phyloP scores from a whole-genome alignment of 352 stramenopile genomes.

The Phytophthora meadii region DNA sequence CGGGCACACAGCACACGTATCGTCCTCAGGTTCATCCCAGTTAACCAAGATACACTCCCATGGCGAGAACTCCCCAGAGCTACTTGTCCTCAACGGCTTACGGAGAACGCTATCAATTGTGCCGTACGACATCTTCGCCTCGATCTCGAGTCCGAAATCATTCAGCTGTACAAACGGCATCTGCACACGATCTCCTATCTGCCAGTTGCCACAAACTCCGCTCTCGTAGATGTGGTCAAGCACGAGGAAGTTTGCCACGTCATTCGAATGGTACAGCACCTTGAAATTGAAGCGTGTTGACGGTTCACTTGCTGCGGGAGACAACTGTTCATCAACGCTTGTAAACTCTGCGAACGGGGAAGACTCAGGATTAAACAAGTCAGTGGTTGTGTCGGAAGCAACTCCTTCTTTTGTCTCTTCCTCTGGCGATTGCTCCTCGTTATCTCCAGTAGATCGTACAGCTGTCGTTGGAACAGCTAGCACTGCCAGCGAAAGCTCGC shows the following conservation, averaged over 20 bases:
- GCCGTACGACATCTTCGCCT: slow-evolving; percentile 67
- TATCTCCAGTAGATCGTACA: slow-evolving; percentile 12
- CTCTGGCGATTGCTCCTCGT: slow-evolving; percentile 53
- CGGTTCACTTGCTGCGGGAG: slow-evolving; percentile 38
- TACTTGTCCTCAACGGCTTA: slow-evolving; percentile 34
- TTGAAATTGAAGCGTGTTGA: slow-evolving; percentile 70
- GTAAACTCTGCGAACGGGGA: slow-evolving; percentile 72
- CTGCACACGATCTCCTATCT: slow-evolving; percentile 73
- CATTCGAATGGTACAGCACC: slow-evolving; percentile 76
- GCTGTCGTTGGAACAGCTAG: slow-evolving; percentile 61
- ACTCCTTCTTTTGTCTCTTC: slow-evolving; percentile 34
- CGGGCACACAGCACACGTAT: slow-evolving; percentile 71
- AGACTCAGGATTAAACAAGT: slow-evolving; percentile 49
- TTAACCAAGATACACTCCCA: slow-evolving; percentile 83
- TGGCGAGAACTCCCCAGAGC: slow-evolving; percentile 44
- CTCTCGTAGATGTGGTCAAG: slow-evolving; percentile 85
- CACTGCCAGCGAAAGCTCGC: slow-evolving; percentile 71
- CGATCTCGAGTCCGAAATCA: slow-evolving; percentile 60
- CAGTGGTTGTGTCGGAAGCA: slow-evolving; percentile 7
- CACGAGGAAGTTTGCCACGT: slow-evolving; percentile 87
- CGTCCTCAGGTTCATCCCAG: slow-evolving; percentile 77
- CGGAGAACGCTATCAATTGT: slow-evolving; percentile 56
- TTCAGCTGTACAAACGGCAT: slow-evolving; percentile 80
- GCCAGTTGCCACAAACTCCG: slow-evolving; percentile 76
- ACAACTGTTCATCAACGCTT: slow-evolving; percentile 68